phyloP scores from a whole-genome alignment of 129 eudicot genomes.

The Dittrichia graveolens region DNA sequence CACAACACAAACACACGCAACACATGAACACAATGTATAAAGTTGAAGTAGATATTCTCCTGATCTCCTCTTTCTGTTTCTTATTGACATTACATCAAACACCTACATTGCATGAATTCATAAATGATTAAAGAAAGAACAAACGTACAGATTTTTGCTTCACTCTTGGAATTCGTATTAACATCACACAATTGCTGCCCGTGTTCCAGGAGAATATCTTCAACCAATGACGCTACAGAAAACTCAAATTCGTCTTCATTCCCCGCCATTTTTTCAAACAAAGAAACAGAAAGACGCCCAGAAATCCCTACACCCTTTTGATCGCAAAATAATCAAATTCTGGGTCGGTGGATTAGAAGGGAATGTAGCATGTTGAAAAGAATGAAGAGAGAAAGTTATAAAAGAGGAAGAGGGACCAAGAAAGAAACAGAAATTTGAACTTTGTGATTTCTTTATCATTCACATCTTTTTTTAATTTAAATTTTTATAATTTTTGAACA shows the following conservation, averaged over 20 bases:
- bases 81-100: constrained; percentile 8
- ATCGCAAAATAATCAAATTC: constrained; percentile 8
- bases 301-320: constrained; percentile 14
- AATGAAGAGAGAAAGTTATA: constrained; percentile 4
- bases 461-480: neutral
- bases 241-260: constrained; percentile 37
- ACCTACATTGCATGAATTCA: constrained; percentile 2
- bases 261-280: constrained; percentile 33
- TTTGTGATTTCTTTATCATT: constrained; percentile 11
- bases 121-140: constrained; percentile 2
- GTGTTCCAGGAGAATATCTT: constrained; percentile 74
- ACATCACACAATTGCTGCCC: constrained; percentile 54
- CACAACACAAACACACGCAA: neutral
- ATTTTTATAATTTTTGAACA: neutral
- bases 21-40: constrained; percentile 6
- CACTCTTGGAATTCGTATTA: constrained; percentile 56
- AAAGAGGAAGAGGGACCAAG: constrained; percentile 18
- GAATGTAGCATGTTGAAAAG: constrained; percentile 2
- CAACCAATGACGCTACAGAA: constrained; percentile 60
- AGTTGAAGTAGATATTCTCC: neutral
- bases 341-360: neutral
- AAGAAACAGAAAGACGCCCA: constrained; percentile 13
- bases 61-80: neutral
- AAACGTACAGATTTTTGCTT: constrained; percentile 65
- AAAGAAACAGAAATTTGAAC: neutral